Evolutionary conservation across 352 stramenopile genomes (phyloP), one percentile per base, ranked within the genome.

Genomic region (Globisporangium nagaii): DNA sequence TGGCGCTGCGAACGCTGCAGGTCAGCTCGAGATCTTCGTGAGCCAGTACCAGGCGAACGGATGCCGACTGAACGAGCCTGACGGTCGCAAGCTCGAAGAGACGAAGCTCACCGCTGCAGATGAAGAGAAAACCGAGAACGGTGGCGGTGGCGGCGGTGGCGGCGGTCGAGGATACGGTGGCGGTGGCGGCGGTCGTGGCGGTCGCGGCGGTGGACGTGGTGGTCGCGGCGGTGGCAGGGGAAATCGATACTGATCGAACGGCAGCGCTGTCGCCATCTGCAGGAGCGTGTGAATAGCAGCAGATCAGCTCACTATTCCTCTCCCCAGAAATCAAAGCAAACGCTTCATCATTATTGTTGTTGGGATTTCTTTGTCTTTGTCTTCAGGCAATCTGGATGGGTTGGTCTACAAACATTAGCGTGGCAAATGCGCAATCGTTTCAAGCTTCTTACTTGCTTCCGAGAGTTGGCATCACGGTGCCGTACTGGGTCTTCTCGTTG

Each of bases 391-490:
- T 3, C 7, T 32, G 24, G 47, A 25, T 17, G n/a, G n/a, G 36
- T 47, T 13, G 24, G 32, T 56, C 50, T 56, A 56, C 49, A 48
- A 44, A 35, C 37, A 48, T 37, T 36, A 48, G 17, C 30, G 24
- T 28, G 22, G 40, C 43, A 49, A 49, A 39, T 39, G 36, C 36
- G 36, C n/a, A 43, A 43, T 43, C n/a, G 7, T 22, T 43, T 25
- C 12, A 17, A 28, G 27, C 27, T n/a, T 46, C 12, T 63, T 77
- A 83, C 66, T 84, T 84, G 58, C 64, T 68, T 25, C 74, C 65
- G 45, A 98, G 75, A 44, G 88, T 97, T 19, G 95, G 95, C 95
- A 98, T 98, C 45, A 86, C 85, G 11, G 90, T 82, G 53, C 85
- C 88, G 65, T 96, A 95, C 55, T 96, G 82, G 34, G 86, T 92